Evolutionary conservation across 257 asterid genomes (phyloP).

Genomic region (Jacaranda copaia): DNA sequence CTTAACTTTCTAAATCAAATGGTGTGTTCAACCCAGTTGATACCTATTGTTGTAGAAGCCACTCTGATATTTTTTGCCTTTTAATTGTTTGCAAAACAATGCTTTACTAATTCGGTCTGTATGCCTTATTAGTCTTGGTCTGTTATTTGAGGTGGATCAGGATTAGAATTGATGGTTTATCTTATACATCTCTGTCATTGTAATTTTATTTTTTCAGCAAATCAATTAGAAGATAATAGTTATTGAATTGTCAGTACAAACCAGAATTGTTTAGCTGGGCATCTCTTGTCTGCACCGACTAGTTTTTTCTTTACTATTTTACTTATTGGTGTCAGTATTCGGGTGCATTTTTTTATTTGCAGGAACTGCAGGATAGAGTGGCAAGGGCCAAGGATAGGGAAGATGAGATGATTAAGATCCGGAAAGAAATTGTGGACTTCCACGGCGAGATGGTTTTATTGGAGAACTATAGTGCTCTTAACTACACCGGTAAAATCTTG

Average conservation of each 20-base stretch:
- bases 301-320: background rate
- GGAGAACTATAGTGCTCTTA: slow-evolving; percentile 95
- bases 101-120: background rate
- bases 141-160: background rate
- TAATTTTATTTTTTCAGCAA: background rate
- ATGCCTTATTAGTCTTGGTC: background rate
- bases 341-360: slow-evolving; percentile 22
- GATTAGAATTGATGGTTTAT: background rate
- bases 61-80: no score
- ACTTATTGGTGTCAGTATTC: background rate
- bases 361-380: slow-evolving; percentile 88
- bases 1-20: background rate
- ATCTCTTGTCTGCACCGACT: background rate
- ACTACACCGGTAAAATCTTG: slow-evolving; percentile 70
- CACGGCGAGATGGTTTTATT: slow-evolving; percentile 96
- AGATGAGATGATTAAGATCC: slow-evolving; percentile 71
- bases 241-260: background rate
- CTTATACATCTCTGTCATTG: background rate
- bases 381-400: slow-evolving; percentile 60
- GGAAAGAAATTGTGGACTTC: slow-evolving; percentile 87
- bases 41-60: background rate
- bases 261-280: background rate
- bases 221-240: background rate
- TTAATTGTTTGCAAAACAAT: background rate
- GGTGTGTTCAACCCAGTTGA: background rate